Base-by-base conservation (phyloP, 2,329 filamentous ascomycete genomes). In the Paecilomyces niveus region DNA sequence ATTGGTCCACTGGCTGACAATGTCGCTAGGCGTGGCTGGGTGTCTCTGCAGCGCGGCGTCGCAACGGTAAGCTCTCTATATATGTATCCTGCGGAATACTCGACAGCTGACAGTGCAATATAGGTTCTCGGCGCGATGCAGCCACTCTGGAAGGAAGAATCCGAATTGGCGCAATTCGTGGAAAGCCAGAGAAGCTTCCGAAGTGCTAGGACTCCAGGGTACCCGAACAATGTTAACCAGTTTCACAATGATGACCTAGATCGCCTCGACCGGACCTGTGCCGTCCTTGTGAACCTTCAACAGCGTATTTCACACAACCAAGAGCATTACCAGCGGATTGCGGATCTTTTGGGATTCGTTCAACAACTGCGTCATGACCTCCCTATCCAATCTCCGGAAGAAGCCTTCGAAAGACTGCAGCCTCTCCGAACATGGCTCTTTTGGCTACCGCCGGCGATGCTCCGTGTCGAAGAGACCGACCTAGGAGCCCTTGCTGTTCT, bases 101-200 rank as follows among this genome's bases (percentile, higher is more conserved):
- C 11, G 24, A 11, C 53, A 3, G 54, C 53, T 57, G 53, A 57
- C 57, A 54, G 60, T 52, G 32, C 45, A 31, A 51, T 49, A 59
- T 70, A 92, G 88, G 86, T 97, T 56, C 89, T 97, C 64, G 87
- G 91, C 67, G 89, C 90, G 51, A 97, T 97, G 92, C 89, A 92
- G 63, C 83, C 85, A 13, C 95, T 90, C 55, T 77, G 74, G 92
- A 91, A 91, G 74, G 87, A 95, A 67, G 89, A 95, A 71, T 97
- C 92, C 33, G 85, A 92, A 57, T 61, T 79, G 22, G 76, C 74
- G 9, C 70, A 71, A 58, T 74, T 74, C 35, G 63, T 78, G 50
- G 75, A 79, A 51, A 71, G 63, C 58, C 76, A 78, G 59, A 66
- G 74, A 51, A 68, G 70, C 29, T 62, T 77, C 26, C 70, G 70